Evolutionary conservation across 352 stramenopile genomes (phyloP).

Genomic region (Phytophthora palmivora): DNA sequence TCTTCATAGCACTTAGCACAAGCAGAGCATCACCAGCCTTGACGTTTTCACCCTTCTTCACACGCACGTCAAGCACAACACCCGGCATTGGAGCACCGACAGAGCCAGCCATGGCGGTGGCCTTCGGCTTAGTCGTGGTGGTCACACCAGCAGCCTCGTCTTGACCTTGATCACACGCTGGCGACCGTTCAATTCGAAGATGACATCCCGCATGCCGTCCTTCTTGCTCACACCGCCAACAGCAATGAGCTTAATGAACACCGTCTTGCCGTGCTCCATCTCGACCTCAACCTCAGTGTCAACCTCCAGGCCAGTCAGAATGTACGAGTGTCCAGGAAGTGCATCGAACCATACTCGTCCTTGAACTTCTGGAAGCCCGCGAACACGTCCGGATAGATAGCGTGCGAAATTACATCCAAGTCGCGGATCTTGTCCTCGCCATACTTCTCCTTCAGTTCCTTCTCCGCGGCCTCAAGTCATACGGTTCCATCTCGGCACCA

Average conservation of each 20-base stretch:
- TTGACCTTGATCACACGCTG: conserved; percentile 92
- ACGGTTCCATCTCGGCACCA: conserved; percentile 94
- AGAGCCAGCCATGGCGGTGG: conserved; percentile 78
- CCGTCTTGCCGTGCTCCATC: conserved; percentile 96
- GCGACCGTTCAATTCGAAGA: conserved; percentile 98
- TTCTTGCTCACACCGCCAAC: conserved; percentile 90
- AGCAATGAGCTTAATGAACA: conserved; percentile 96
- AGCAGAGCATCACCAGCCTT: conserved; percentile 94
- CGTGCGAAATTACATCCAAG: conserved; percentile 95
- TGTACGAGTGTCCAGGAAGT: conserved; percentile 86
- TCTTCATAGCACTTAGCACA: conserved; percentile 98
- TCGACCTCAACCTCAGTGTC: conserved; percentile 82
- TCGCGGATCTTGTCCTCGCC: conserved; percentile 92
- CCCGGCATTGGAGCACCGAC: conserved; percentile 98
- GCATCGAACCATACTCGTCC: conserved; percentile 85
- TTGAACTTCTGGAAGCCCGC: conserved; percentile 87
- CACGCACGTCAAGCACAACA: conserved; percentile 96
- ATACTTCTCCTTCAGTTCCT: conserved; percentile 90
- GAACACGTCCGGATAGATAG: conserved; percentile 93
- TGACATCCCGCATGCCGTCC: conserved; percentile 93
- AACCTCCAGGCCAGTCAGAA: conserved; percentile 80
- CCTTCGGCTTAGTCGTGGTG: conserved; percentile 84
- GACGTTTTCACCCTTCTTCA: conserved; percentile 93
- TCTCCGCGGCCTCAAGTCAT: conserved; percentile 93
- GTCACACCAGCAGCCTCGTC: conserved; percentile 86